These are phyloP conservation scores for Candida hungchunana DNA, from an alignment of 805 yeast genomes.

Conservation along the genomic window DNA sequence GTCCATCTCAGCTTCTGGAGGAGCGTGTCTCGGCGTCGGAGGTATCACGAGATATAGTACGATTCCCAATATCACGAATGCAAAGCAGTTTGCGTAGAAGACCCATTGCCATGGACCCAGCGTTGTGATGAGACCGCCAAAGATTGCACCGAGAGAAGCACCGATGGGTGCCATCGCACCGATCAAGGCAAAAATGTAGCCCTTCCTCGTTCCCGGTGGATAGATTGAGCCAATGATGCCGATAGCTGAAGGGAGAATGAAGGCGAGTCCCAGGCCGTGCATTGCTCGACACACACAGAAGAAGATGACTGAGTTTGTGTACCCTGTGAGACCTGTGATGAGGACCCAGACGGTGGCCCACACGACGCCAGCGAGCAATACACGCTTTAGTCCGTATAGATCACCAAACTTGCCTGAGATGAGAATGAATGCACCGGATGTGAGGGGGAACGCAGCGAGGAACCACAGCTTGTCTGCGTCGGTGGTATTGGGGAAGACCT, in stretches of 20 bases:
- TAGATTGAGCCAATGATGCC: slow-evolving; percentile 49
- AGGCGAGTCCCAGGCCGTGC: slow-evolving; percentile 61
- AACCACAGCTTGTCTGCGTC: slow-evolving; percentile 49
- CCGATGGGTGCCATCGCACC: slow-evolving; percentile 64
- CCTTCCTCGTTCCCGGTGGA: slow-evolving; percentile 44
- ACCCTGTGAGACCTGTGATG: slow-evolving; percentile 54
- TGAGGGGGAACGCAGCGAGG: slow-evolving; percentile 65
- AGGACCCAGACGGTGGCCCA: slow-evolving; percentile 57
- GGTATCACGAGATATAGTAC: slow-evolving; percentile 34
- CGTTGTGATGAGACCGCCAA: slow-evolving; percentile 45
- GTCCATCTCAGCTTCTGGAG: slow-evolving; percentile 35
- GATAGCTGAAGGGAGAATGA: slow-evolving; percentile 53
- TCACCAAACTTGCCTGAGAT: slow-evolving; percentile 72
- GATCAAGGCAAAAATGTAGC: slow-evolving; percentile 47
- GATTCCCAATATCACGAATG: slow-evolving; percentile 29
- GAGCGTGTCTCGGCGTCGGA: slow-evolving; percentile 15
- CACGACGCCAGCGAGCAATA: slow-evolving; percentile 51
- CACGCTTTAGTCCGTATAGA: slow-evolving; percentile 55
- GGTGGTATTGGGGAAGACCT: slow-evolving; percentile 29
- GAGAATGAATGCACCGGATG: slow-evolving; percentile 69
- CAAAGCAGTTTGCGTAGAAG: slow-evolving; percentile 39
- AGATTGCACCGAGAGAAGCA: slow-evolving; percentile 48
- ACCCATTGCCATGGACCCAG: slow-evolving; percentile 48
- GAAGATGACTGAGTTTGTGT: slow-evolving; percentile 43
- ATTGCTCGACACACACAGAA: slow-evolving; percentile 52